Percentiles rank a stretch among this genome's conserved stretches.
Conservation (phyloP, 805 yeast genomes). For the Candida schatavii region DNA sequence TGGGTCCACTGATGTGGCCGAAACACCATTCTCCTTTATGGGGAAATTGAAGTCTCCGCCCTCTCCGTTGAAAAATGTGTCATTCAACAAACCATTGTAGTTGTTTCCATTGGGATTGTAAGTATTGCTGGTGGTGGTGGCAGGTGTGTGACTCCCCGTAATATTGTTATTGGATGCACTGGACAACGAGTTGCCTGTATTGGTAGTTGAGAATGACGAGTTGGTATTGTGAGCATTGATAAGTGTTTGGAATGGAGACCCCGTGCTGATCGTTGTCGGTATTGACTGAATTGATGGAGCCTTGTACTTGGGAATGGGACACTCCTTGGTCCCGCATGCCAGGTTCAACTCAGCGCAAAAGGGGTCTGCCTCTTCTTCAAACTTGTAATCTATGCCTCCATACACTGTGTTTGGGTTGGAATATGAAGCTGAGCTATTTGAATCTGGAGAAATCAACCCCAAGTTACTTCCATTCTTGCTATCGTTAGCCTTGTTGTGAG, state of each 20-base stretch:
- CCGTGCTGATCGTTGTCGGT: neutral
- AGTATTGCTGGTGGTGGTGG: too few species aligned
- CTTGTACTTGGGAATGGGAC: conserved; percentile 59
- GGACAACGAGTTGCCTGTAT: neutral
- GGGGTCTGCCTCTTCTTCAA: conserved; percentile 67
- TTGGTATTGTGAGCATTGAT: neutral
- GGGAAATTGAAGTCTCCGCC: conserved; percentile 10
- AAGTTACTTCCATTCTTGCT: neutral
- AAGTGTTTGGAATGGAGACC: conserved; percentile 5
- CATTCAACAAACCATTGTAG: conserved; percentile 12
- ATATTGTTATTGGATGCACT: neutral
- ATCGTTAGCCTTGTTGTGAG: neutral
- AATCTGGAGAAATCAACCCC: conserved; percentile 30
- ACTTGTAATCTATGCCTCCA: conserved; percentile 24
- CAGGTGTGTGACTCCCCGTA: too few species aligned
- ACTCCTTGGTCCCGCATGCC: conserved; percentile 77
- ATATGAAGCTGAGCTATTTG: conserved; percentile 11
- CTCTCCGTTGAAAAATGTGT: conserved; percentile 15
- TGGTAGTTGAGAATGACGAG: neutral
- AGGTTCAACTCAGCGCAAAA: conserved; percentile 74
- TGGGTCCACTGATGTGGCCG: conserved; percentile 32
- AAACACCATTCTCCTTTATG: conserved; percentile 6
- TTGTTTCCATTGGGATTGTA: neutral
- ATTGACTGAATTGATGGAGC: conserved; percentile 7
- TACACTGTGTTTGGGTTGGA: conserved; percentile 15